Evolutionary conservation across 164 flowering plant genomes (phyloP), one percentile per base, ranked within the genome.

Genomic region (Akebia trifoliata): DNA sequence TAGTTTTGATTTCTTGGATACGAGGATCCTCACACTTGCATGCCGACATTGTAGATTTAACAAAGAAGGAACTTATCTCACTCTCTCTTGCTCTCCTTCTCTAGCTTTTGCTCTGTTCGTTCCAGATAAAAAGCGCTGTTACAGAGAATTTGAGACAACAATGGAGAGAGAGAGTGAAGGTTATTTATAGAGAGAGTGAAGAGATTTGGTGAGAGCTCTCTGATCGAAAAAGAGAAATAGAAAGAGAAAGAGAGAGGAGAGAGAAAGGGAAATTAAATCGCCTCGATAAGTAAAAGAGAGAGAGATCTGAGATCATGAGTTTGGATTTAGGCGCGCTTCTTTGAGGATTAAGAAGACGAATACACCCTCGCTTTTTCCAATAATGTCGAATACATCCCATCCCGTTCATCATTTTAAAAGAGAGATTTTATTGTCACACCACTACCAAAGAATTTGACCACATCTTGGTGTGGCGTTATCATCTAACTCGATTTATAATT

Each of bases 21-120:
- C 95, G 88, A 60, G 93, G 83, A 73, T 90, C 95, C 48, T 78
- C 64, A 31, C 62, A 71, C 53, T 59, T 74, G 68, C 36, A 63
- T 64, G 64, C 73, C 62, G 90, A 83, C 97, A 86, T 86, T 83
- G 81, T 77, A 29, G 66, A 22, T 10, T 34, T 37, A 17, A 28
- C 2, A 21, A 31, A 15, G 28, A 14, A 28, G 8, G 18, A 5
- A 6, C 43, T 21, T 36, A n/a, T 7, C 52, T 7, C 35, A 28
- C 53, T 42, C 38, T 47, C 45, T 62, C 31, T 47, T 25, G 29
- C 61, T 44, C 55, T 18, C 55, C 21, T 31, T 39, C 31, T 24
- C 58, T 61, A 4, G 12, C 12, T 24, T 12, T 53, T 4, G 4
- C 10, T 17, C 28, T 35, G 40, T n/a, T n/a, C n/a, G n/a, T n/a